These are phyloP conservation scores for Populus tremula DNA, from an alignment of 345 rosid genomes.

Conservation along the genomic window DNA sequence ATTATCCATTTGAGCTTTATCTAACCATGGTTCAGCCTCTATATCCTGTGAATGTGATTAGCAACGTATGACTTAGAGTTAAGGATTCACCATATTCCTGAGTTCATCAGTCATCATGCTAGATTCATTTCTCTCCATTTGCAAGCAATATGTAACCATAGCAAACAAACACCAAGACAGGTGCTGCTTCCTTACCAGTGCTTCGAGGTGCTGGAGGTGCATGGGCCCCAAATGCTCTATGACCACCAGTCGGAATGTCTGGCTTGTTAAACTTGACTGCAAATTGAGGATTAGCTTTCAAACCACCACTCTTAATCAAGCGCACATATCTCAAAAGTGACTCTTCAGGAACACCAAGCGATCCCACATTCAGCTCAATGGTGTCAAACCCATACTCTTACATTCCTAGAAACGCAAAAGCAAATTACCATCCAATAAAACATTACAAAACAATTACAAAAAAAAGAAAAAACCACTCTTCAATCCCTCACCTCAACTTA, in stretches of 20 bases:
- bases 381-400: conserved; percentile 79
- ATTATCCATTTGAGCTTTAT: not conserved
- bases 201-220: conserved; percentile 57
- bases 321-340: conserved; percentile 79
- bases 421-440: not conserved
- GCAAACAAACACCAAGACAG: not conserved
- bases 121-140: not conserved
- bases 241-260: conserved; percentile 52
- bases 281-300: conserved; percentile 81
- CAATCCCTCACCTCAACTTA: conserved; percentile 60
- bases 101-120: not conserved
- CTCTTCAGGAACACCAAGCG: conserved; percentile 83
- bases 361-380: conserved; percentile 70
- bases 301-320: conserved; percentile 71
- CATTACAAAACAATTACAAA: not conserved
- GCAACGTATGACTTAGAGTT: not conserved
- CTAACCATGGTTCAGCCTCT: not conserved
- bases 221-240: conserved; percentile 81
- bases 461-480: not conserved
- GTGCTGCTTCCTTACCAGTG: conserved; percentile 44
- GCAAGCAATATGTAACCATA: no score
- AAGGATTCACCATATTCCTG: not conserved
- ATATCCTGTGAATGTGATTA: not conserved
- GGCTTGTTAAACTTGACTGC: conserved; percentile 69
- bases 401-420: conserved; percentile 53